phyloP scores from a whole-genome alignment of 2,329 filamentous ascomycete genomes.

The Magnaporthiopsis poae region DNA sequence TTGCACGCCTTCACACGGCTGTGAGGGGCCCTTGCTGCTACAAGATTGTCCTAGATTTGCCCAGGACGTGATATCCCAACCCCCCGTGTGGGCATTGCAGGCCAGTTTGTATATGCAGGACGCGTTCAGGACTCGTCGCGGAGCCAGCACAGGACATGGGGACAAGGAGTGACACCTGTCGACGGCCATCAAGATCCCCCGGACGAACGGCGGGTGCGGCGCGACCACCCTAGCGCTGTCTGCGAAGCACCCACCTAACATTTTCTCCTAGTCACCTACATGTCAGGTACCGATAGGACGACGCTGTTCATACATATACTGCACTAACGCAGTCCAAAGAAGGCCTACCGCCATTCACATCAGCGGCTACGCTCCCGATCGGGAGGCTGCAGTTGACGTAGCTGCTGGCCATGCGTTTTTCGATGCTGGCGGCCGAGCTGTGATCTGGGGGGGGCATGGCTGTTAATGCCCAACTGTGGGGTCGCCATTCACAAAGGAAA shows the following conservation, averaged over 20 bases:
- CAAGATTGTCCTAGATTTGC: not conserved
- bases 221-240: not conserved
- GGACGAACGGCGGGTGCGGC: not conserved
- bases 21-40: not conserved
- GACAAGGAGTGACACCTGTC: not conserved
- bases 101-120: not conserved
- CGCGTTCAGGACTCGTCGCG: not conserved
- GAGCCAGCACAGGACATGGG: too few relatives aligned
- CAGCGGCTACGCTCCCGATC: not conserved
- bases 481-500: not conserved
- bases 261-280: not conserved
- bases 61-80: not conserved
- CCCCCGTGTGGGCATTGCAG: not conserved
- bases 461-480: constrained; percentile 5
- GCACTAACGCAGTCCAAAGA: not conserved
- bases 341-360: not conserved
- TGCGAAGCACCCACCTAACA: not conserved
- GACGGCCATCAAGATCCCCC: not conserved
- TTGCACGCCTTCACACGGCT: not conserved
- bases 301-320: not conserved
- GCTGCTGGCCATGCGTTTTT: not conserved
- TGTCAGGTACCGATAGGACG: not conserved
- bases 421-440: not conserved
- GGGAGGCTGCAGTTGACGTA: not conserved
- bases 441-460: not conserved